Base-by-base conservation (phyloP, 495 filamentous ascomycete species). In the Hamigera avellanea region DNA sequence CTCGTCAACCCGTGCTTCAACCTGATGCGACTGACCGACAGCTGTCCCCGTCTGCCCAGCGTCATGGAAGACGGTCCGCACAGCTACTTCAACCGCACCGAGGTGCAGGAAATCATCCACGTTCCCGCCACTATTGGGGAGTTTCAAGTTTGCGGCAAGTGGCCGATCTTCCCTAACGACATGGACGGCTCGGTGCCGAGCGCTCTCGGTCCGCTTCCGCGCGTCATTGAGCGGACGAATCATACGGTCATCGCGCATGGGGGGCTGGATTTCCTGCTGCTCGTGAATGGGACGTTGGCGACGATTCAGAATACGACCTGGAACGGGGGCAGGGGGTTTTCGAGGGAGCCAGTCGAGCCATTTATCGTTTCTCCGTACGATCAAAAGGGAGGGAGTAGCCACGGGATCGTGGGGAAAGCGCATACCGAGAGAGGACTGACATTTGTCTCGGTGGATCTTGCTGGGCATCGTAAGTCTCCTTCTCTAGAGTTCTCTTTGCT, bases 261-360 rank as follows among this genome's bases (percentile, higher is more conserved):
- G 0, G 54, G 70, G 33, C 48, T 61, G 14, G 76, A 78, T 37
- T 71, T 58, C 43, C 42, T 76, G 26, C 59, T 85, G 3, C 61
- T 83, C 16, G 41, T 64, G 32, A 81, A 86, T 44, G 81, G 83
- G 8, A 76, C 78, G 0, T 63, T 91, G 0, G 58, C 81, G 10
- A 74, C 71, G 14, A 80, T 89, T 26, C 83, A 91, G 46, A 88
- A 87, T 52, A 85, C 89, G 82, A 88, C 82, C 0, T 89, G 80
- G 80, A 72, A 74, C 37, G 84, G 84, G 4, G 50, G 51, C 9
- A 72, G 78, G 37, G 84, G 84, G 0, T 88, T 89, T 61, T 66
- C 72, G 28, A 45, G 42, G 9, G 53, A 61, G 1, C 81, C 81
- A 0, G 45, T 49, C 1, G 70, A 73, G 23, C 67, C 71, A 0